Conservation (phyloP, 2,329 filamentous ascomycete species). For the Tolypocladium endophyticum region DNA sequence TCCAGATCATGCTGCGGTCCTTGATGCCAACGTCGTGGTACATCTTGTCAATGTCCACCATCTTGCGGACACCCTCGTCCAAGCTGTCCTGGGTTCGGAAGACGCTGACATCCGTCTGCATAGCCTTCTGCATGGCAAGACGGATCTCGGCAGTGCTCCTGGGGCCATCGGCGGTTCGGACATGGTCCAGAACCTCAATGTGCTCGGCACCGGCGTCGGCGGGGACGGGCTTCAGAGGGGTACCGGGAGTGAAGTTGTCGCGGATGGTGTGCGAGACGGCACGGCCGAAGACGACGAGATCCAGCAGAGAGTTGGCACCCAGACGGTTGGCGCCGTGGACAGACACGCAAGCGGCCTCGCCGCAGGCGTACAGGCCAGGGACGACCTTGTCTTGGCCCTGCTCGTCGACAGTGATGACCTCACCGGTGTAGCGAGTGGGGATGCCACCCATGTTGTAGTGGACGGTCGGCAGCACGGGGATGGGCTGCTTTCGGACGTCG, state of each 20-base stretch:
- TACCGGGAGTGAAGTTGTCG: constrained; percentile 80
- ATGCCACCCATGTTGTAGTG: constrained; percentile 99
- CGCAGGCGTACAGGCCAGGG: constrained; percentile 88
- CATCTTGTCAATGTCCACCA: constrained; percentile 69
- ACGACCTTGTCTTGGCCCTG: constrained; percentile 86
- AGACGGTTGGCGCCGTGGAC: constrained; percentile 98
- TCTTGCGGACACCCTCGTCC: constrained; percentile 85
- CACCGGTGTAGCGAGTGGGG: constrained; percentile 91
- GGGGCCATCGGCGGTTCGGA: constrained; percentile 73
- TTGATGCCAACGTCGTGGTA: constrained; percentile 85
- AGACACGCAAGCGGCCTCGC: constrained; percentile 94
- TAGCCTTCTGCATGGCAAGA: constrained; percentile 90
- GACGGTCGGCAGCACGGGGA: constrained; percentile 90
- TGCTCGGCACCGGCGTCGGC: constrained; percentile 83
- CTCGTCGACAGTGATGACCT: constrained; percentile 83
- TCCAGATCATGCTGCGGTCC: constrained; percentile 99
- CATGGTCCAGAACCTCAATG: constrained; percentile 75
- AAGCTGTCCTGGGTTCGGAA: constrained; percentile 92
- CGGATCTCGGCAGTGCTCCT: constrained; percentile 85
- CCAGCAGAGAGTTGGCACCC: constrained; percentile 94
- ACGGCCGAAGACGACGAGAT: constrained; percentile 94
- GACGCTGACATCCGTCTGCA: constrained; percentile 94
- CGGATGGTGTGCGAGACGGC: constrained; percentile 95
- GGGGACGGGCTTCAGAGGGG: constrained; percentile 66
- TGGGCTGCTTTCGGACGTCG: constrained; percentile 93